A percentile compares a stretch with the other conserved stretches of the same genome.
These are phyloP conservation scores for Xylaria flabelliformis DNA, from an alignment of 495 filamentous ascomycete genomes.

Conservation along the genomic window DNA sequence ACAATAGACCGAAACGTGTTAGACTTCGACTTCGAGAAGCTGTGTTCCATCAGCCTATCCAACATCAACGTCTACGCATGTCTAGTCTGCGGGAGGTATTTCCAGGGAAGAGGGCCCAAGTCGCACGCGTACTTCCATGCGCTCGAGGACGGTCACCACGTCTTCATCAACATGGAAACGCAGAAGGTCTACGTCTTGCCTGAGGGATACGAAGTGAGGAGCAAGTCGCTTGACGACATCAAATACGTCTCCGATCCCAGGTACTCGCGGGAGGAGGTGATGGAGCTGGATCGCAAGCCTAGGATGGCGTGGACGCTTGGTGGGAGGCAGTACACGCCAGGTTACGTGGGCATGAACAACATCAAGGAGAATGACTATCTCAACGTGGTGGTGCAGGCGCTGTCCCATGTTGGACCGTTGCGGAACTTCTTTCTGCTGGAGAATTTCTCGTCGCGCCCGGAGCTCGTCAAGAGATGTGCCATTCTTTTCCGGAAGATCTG, in stretches of 20 bases:
- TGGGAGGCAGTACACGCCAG: conserved; percentile 84
- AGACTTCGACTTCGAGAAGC: conserved; percentile 98
- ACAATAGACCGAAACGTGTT: conserved; percentile 89
- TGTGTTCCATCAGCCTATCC: conserved; percentile 91
- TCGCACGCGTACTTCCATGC: conserved; percentile 98
- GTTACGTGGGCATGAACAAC: conserved; percentile 99
- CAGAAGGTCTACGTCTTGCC: conserved; percentile 96
- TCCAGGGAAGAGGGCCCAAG: conserved; percentile 89
- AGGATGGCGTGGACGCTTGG: conserved; percentile 77
- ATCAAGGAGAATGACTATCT: conserved; percentile 99
- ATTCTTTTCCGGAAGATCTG: conserved; percentile 96
- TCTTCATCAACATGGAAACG: conserved; percentile 95
- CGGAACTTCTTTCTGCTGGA: conserved; percentile 94
- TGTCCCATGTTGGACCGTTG: conserved; percentile 87
- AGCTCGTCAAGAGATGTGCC: conserved; percentile 77
- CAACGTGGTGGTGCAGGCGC: conserved; percentile 93
- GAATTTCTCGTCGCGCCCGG: conserved; percentile 62
- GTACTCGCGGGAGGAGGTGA: conserved; percentile 78
- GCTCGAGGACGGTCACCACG: conserved; percentile 92
- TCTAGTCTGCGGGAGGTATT: conserved; percentile 97
- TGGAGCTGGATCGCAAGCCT: conserved; percentile 77
- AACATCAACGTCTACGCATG: conserved; percentile 99
- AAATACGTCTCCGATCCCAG: conserved; percentile 97
- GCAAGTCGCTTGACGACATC: conserved; percentile 96
- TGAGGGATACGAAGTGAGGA: conserved; percentile 96